phyloP scores from a whole-genome alignment of 163 green algal species.

The Scenedesmus sp. region DNA sequence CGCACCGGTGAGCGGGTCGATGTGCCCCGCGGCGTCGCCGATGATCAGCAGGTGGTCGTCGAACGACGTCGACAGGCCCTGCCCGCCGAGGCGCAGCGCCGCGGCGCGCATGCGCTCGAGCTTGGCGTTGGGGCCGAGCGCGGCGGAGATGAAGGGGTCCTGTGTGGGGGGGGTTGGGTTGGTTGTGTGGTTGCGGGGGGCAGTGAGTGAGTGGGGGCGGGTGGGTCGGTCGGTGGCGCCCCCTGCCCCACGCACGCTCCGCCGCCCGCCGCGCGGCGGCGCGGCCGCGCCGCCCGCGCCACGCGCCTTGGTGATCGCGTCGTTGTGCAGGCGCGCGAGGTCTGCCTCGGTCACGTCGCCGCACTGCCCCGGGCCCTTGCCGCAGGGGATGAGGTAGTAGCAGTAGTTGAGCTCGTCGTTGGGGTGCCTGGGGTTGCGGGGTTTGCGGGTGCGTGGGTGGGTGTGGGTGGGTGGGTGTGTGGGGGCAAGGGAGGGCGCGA shows the following conservation, averaged over 20 bases:
- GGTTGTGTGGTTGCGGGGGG: background rate
- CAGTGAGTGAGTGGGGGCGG: background rate
- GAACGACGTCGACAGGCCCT: constrained; percentile 77
- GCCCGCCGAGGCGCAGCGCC: constrained; percentile 80
- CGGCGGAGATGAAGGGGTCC: constrained; percentile 80
- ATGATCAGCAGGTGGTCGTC: constrained; percentile 90
- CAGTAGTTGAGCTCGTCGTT: constrained; percentile 95
- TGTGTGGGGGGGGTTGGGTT: too few relatives aligned
- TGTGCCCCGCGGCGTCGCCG: constrained; percentile 90
- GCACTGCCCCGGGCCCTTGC: constrained; percentile 71
- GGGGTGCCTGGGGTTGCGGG: constrained; percentile 65
- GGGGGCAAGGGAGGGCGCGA: too few relatives aligned
- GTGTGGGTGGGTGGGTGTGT: too few relatives aligned
- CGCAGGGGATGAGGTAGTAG: constrained; percentile 94
- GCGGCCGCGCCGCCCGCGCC: too few relatives aligned
- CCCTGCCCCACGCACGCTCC: background rate
- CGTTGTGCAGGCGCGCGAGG: constrained; percentile 79
- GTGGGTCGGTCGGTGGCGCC: background rate
- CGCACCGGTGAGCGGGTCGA: constrained; percentile 89
- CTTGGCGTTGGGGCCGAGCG: constrained; percentile 89
- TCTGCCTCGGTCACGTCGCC: constrained; percentile 77
- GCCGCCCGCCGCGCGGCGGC: too few relatives aligned
- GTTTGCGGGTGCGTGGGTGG: too few relatives aligned
- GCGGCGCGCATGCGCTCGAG: constrained; percentile 91
- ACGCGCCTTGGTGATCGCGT: constrained; percentile 76